These are phyloP conservation scores for Tritrichomonas musculus DNA, from an alignment of 208 protist species.

Conservation along the genomic window DNA sequence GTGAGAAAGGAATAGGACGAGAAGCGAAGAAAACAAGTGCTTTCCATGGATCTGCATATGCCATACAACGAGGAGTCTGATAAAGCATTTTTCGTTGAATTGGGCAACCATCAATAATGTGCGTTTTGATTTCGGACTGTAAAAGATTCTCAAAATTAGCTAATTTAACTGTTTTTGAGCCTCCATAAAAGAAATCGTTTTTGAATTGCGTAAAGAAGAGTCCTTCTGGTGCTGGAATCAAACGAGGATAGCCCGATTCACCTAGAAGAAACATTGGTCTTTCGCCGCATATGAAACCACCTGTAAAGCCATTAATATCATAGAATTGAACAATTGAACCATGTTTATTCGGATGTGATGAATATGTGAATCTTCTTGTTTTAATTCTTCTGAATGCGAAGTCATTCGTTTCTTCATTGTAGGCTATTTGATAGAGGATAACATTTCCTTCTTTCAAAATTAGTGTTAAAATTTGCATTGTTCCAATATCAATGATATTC, in stretches of 20 bases:
- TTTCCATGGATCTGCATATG: neutral
- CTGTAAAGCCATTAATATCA: neutral
- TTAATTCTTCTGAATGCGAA: neutral
- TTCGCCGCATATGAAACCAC: neutral
- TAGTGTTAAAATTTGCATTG: neutral
- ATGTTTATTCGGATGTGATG: neutral
- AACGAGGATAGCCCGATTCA: neutral
- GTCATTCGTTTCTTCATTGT: neutral
- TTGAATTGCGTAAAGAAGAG: neutral
- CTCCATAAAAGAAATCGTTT: neutral
- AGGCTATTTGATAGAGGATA: neutral
- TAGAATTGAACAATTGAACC: neutral
- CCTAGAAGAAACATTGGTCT: neutral
- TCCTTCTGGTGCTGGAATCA: neutral
- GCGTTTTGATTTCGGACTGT: neutral
- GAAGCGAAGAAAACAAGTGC: neutral
- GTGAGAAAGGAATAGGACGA: neutral
- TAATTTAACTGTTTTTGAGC: neutral
- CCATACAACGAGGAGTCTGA: neutral
- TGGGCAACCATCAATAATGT: neutral
- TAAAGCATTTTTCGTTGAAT: neutral
- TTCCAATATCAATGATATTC: neutral
- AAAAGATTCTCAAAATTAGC: neutral
- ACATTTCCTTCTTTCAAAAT: neutral
- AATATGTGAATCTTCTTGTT: neutral